These are phyloP conservation scores for Periconia macrospinosa DNA, from an alignment of 2,329 filamentous ascomycete genomes.

Conservation along the genomic window DNA sequence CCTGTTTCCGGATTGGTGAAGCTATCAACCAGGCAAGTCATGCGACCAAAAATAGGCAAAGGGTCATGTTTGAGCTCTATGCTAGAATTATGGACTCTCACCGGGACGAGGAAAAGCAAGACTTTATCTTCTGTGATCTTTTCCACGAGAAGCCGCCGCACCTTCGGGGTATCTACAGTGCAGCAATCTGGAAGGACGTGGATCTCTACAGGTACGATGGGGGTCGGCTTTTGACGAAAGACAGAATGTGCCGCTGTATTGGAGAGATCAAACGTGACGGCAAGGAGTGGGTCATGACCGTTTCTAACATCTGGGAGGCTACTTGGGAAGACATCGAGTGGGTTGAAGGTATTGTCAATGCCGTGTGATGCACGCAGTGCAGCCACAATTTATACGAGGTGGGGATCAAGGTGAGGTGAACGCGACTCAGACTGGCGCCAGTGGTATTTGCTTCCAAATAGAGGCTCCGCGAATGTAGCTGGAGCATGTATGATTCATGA, in stretches of 20 bases:
- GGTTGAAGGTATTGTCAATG: constrained; percentile 49
- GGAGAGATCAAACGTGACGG: constrained; percentile 52
- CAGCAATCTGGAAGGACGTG: constrained; percentile 48
- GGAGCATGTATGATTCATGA: too few relatives aligned
- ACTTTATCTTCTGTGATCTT: constrained; percentile 66
- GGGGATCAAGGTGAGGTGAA: not conserved
- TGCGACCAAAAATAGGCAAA: constrained; percentile 52
- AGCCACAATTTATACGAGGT: not conserved
- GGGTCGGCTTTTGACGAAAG: constrained; percentile 45
- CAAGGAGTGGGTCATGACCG: constrained; percentile 47
- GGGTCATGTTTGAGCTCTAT: constrained; percentile 63
- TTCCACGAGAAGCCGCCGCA: constrained; percentile 62
- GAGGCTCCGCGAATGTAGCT: too few relatives aligned
- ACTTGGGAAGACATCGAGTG: constrained; percentile 58
- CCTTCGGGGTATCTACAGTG: constrained; percentile 49
- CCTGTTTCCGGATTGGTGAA: constrained; percentile 67
- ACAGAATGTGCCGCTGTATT: constrained; percentile 52
- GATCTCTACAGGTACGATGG: constrained; percentile 52
- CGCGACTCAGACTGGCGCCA: too few relatives aligned
- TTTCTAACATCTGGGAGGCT: constrained; percentile 56
- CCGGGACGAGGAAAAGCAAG: constrained; percentile 59
- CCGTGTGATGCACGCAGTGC: not conserved
- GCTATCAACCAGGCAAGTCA: constrained; percentile 55
- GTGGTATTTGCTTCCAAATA: too few relatives aligned
- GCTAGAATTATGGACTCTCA: constrained; percentile 62